Evolutionary conservation across 805 yeast genomes (phyloP).

Genomic region (Sugiyamaella lignohabitans): DNA sequence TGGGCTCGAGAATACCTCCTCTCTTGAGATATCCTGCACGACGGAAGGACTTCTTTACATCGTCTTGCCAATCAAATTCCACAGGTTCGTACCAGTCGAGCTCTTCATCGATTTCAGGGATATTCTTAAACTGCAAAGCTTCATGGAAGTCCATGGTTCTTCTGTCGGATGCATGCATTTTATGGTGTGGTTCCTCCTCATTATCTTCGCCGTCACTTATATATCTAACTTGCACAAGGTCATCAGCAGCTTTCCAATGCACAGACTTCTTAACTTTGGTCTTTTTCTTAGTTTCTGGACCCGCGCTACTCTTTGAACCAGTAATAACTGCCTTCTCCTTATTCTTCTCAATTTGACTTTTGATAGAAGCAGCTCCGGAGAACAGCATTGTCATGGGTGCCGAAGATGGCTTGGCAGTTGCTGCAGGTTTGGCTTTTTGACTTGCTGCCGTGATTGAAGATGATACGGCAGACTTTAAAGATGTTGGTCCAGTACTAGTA

Average conservation of each 20-base stretch:
- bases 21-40: constrained; percentile 6
- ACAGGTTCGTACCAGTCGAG: constrained; percentile 18
- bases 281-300: background rate
- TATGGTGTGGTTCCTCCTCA: background rate
- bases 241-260: constrained; percentile 15
- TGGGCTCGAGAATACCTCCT: constrained; percentile 11
- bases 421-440: constrained; percentile 2
- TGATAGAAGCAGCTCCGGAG: constrained; percentile 13
- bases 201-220: constrained; percentile 12
- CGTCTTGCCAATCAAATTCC: constrained; percentile 3
- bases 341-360: constrained; percentile 12
- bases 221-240: constrained; percentile 12
- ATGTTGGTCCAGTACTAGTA: constrained; percentile 1
- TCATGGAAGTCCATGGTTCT: constrained; percentile 16
- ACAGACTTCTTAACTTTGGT: constrained; percentile 13
- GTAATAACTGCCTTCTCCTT: no score
- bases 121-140: constrained; percentile 7
- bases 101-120: constrained; percentile 12
- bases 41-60: background rate
- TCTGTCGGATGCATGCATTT: constrained; percentile 12
- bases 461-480: background rate
- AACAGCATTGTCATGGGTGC: constrained; percentile 9
- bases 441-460: no score
- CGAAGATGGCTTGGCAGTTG: constrained; percentile 1
- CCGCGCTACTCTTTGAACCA: background rate